Conservation (phyloP, 2,329 filamentous ascomycete genomes). For the Neonectria punicea region DNA sequence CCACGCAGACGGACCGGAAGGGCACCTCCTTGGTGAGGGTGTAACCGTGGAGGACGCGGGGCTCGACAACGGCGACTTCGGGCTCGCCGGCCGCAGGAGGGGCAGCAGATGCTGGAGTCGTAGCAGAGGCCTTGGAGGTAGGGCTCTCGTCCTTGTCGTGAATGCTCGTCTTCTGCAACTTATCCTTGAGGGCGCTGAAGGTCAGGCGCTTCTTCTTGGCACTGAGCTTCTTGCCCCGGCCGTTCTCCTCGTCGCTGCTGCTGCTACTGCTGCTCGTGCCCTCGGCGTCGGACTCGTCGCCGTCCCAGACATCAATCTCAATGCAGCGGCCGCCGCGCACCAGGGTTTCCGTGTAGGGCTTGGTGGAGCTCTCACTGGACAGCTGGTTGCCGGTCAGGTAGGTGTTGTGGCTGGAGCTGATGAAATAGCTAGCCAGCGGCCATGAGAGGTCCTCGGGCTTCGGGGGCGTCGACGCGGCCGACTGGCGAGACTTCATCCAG, state of each 20-base stretch:
- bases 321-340: constrained; percentile 89
- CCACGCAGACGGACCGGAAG: constrained; percentile 85
- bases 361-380: constrained; percentile 85
- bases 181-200: constrained; percentile 73
- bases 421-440: constrained; percentile 90
- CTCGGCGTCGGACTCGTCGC: constrained; percentile 76
- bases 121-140: constrained; percentile 13
- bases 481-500: constrained; percentile 66
- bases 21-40: constrained; percentile 89
- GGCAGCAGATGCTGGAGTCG: constrained; percentile 4
- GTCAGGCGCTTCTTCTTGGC: constrained; percentile 65
- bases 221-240: constrained; percentile 62
- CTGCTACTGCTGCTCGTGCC: constrained; percentile 55
- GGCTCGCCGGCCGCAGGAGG: constrained; percentile 32
- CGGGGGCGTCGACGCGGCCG: constrained; percentile 55
- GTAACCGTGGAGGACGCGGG: constrained; percentile 85
- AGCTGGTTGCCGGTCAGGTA: constrained; percentile 92
- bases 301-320: constrained; percentile 96
- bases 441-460: constrained; percentile 69
- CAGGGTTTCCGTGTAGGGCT: constrained; percentile 86
- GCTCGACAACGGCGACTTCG: constrained; percentile 64
- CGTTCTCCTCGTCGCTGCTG: constrained; percentile 61
- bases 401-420: constrained; percentile 95
- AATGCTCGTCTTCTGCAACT: constrained; percentile 60
- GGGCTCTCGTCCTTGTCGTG: constrained; percentile 45